Evolutionary conservation across 148 eudicot species (phyloP).

Genomic region (Rhododendron ferrugineum): DNA sequence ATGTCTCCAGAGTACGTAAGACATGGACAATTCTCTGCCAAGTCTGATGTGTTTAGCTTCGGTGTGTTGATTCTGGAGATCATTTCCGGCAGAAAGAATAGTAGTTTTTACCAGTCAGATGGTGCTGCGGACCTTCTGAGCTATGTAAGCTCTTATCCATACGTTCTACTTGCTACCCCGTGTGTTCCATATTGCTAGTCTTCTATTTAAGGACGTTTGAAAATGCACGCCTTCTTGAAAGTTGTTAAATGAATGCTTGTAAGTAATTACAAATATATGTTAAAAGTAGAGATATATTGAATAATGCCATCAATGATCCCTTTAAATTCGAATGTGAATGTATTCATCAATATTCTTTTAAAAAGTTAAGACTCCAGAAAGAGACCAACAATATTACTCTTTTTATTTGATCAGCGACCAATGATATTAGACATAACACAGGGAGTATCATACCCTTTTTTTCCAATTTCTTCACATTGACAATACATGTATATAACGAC

Average conservation of each 20-base stretch:
- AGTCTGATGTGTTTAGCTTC: slow-evolving; percentile 53
- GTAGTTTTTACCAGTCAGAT: slow-evolving; percentile 8
- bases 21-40: slow-evolving; percentile 40
- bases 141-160: slow-evolving; percentile 22
- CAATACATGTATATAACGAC: not conserved
- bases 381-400: not conserved
- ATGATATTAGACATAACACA: not conserved
- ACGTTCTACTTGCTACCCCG: not conserved
- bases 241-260: not conserved
- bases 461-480: not conserved
- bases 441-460: not conserved
- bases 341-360: not conserved
- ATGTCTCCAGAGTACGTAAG: slow-evolving; percentile 28
- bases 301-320: too few relatives aligned
- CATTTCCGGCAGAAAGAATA: slow-evolving; percentile 23
- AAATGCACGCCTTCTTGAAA: not conserved
- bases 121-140: slow-evolving; percentile 7
- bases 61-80: slow-evolving; percentile 35
- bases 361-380: too few relatives aligned
- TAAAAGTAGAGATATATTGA: too few relatives aligned
- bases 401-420: not conserved
- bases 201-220: not conserved
- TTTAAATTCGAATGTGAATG: not conserved
- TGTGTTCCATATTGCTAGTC: not conserved
- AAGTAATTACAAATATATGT: not conserved